These are phyloP conservation scores for Ogataea hybrid DNA, from an alignment of 1,139 yeast species.

Conservation along the genomic window DNA sequence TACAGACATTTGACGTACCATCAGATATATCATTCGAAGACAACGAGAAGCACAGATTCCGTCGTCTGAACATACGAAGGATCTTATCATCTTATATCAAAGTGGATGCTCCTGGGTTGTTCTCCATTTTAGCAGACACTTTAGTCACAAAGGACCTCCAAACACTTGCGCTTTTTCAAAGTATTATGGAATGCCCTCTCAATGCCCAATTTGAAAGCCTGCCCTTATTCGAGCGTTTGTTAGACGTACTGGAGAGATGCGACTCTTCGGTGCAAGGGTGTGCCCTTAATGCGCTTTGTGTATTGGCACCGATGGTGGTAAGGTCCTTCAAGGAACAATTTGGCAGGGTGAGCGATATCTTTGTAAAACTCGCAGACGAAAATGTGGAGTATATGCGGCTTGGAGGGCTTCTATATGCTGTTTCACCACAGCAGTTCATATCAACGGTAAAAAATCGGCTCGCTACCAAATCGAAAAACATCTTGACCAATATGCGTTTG, in stretches of 20 bases:
- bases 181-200: not conserved
- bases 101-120: not conserved
- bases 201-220: not conserved
- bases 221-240: not conserved
- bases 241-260: not conserved
- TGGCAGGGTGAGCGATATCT: not conserved
- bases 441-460: not conserved
- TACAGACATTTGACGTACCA: not conserved
- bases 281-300: slow-evolving; percentile 1
- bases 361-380: not conserved
- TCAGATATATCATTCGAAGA: not conserved
- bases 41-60: slow-evolving; percentile 4
- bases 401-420: slow-evolving; percentile 2
- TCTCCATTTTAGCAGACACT: not conserved
- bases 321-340: not conserved
- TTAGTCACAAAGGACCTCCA: not conserved
- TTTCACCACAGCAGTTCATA: slow-evolving; percentile 1
- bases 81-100: not conserved
- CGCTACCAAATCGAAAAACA: not conserved
- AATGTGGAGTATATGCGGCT: slow-evolving; percentile 1
- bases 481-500: not conserved
- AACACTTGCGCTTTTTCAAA: slow-evolving; percentile 1
- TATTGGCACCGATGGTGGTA: slow-evolving; percentile 1
- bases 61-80: slow-evolving; percentile 4
- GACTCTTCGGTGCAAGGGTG: not conserved